These are phyloP conservation scores for Xylaria sp. DNA, from an alignment of 2,329 filamentous ascomycete genomes.

Conservation along the genomic window DNA sequence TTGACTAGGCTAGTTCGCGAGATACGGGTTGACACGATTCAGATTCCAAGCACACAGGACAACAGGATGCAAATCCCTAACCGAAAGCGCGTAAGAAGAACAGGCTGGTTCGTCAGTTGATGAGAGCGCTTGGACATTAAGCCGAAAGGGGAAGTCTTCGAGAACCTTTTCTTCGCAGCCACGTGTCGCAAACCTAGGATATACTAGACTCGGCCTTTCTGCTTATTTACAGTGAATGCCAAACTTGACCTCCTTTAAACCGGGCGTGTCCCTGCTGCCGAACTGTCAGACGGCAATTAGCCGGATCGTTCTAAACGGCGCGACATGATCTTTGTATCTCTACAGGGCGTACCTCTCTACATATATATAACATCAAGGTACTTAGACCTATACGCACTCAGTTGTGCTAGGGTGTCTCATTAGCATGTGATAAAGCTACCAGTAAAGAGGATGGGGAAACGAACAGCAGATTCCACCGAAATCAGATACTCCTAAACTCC, in stretches of 20 bases:
- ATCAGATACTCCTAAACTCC: too few species aligned
- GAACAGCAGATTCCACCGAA: too few species aligned
- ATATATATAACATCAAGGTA: too few species aligned
- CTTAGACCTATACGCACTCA: too few species aligned
- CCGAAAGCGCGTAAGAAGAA: background rate
- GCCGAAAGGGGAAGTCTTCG: slow-evolving; percentile 20
- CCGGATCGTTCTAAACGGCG: background rate
- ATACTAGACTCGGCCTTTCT: background rate
- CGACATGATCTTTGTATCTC: background rate
- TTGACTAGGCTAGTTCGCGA: too few species aligned
- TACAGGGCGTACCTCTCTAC: background rate
- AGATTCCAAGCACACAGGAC: background rate
- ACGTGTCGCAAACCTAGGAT: slow-evolving; percentile 8
- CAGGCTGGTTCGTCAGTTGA: background rate
- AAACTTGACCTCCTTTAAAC: background rate
- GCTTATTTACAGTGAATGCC: background rate
- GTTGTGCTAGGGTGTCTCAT: too few species aligned
- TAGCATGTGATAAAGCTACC: too few species aligned
- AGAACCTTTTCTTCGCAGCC: slow-evolving; percentile 12
- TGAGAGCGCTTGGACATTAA: background rate
- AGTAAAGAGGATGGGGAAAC: too few species aligned
- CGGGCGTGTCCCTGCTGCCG: slow-evolving; percentile 9
- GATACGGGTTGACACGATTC: too few species aligned
- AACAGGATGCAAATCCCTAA: background rate
- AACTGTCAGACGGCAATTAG: slow-evolving; percentile 14